phyloP scores from a whole-genome alignment of 73 alveolate genomes.

The Paramecium sonneborni region DNA sequence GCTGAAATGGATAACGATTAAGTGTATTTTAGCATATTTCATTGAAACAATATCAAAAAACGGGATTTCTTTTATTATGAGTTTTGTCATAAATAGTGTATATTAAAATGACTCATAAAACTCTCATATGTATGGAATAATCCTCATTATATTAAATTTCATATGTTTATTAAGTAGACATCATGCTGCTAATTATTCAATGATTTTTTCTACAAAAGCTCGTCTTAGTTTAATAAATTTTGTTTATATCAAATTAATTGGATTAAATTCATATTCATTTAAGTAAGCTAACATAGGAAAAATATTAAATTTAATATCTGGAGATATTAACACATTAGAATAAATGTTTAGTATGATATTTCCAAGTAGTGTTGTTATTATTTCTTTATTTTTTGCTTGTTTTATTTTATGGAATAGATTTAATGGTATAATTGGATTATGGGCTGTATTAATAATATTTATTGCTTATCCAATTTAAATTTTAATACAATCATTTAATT shows the following conservation, averaged over 20 bases:
- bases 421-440: neutral
- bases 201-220: neutral
- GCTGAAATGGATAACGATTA: neutral
- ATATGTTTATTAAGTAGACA: neutral
- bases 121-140: neutral
- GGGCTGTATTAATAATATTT: neutral
- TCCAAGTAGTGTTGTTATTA: neutral
- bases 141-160: neutral
- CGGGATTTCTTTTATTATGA: neutral
- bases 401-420: neutral
- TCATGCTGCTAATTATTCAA: neutral
- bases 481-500: neutral
- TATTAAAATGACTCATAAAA: neutral
- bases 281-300: constrained; percentile 54
- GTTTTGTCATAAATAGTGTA: neutral
- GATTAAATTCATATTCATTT: neutral
- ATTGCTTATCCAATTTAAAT: neutral
- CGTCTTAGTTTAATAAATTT: constrained; percentile 2
- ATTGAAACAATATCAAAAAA: neutral
- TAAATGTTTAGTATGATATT: neutral
- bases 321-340: constrained; percentile 26
- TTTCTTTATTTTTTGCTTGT: neutral
- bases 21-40: neutral
- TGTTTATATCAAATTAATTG: neutral
- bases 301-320: constrained; percentile 11